Percentiles rank a stretch among this genome's conserved stretches.
These are phyloP conservation scores for Ophiobolus disseminans DNA, from an alignment of 2,329 filamentous ascomycete genomes.

Conservation along the genomic window DNA sequence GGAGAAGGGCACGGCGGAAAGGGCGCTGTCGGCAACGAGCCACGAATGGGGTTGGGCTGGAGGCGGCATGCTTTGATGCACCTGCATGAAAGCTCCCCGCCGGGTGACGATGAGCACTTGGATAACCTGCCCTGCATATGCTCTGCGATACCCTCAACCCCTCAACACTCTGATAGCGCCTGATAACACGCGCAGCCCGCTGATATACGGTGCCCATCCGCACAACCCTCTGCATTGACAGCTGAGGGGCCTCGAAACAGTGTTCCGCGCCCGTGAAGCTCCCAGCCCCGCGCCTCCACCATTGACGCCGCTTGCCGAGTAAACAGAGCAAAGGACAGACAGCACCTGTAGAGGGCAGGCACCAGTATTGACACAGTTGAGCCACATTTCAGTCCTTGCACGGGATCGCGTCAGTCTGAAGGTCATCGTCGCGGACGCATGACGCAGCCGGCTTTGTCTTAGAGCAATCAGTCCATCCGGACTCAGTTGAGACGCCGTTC, in stretches of 20 bases:
- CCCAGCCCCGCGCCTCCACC: constrained; percentile 24
- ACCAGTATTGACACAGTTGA: constrained; percentile 10
- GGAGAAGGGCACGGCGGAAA: constrained; percentile 14
- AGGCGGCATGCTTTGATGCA: constrained; percentile 1
- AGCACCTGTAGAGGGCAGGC: constrained; percentile 22
- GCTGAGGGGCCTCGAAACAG: constrained; percentile 23
- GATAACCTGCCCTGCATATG: constrained; percentile 14
- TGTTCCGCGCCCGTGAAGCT: constrained; percentile 18
- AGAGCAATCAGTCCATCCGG: constrained; percentile 20
- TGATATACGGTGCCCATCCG: background rate
- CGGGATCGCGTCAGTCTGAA: constrained; percentile 14
- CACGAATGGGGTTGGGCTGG: constrained; percentile 11
- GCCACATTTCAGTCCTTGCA: constrained; percentile 16
- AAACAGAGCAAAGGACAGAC: constrained; percentile 12
- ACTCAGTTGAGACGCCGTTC: constrained; percentile 18
- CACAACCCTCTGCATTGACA: constrained; percentile 17
- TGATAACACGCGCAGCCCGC: constrained; percentile 9
- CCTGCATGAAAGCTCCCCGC: constrained; percentile 24
- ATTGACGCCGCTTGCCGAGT: constrained; percentile 19
- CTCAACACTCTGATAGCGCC: constrained; percentile 22
- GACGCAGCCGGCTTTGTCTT: constrained; percentile 34
- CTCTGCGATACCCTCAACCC: background rate
- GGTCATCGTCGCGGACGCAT: constrained; percentile 19
- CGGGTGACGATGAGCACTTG: too few relatives aligned
- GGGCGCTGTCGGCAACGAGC: constrained; percentile 5